phyloP scores from a whole-genome alignment of 768 basidiomycete genomes.

The Tulasnella sp. region DNA sequence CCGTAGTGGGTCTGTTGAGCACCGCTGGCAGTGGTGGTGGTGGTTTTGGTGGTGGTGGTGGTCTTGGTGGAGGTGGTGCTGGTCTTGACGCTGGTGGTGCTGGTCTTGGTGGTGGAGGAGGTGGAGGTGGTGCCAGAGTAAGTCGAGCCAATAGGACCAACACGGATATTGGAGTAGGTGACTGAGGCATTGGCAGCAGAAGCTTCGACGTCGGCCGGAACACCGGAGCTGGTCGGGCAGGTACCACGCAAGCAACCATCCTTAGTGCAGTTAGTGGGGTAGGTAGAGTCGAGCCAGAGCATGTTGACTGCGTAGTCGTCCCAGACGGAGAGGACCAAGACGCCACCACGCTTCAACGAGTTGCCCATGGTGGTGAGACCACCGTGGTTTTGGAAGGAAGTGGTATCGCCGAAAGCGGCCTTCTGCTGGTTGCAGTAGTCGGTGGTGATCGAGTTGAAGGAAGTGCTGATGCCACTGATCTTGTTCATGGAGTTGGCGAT shows the following conservation, averaged over 20 bases:
- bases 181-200: conserved; percentile 44
- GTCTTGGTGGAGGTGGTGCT: conserved; percentile 19
- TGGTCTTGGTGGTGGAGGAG: background rate
- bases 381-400: conserved; percentile 44
- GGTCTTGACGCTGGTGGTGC: background rate
- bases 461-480: conserved; percentile 43
- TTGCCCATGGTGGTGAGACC: conserved; percentile 42
- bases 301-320: conserved; percentile 54
- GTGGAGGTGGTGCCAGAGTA: conserved; percentile 34
- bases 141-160: conserved; percentile 51
- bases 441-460: conserved; percentile 49
- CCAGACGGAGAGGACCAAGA: conserved; percentile 51
- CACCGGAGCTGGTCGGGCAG: conserved; percentile 50
- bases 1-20: conserved; percentile 32
- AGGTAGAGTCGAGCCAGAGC: conserved; percentile 56
- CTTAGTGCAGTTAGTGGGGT: conserved; percentile 39
- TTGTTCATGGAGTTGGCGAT: conserved; percentile 51
- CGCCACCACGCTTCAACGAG: conserved; percentile 46
- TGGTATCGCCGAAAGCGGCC: conserved; percentile 45
- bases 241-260: conserved; percentile 43
- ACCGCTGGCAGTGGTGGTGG: conserved; percentile 28
- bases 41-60: conserved; percentile 19
- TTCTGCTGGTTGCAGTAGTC: conserved; percentile 49
- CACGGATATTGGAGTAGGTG: conserved; percentile 55
- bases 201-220: conserved; percentile 46